Evolutionary conservation across 352 stramenopile genomes (phyloP), one percentile per base, ranked within the genome.

Genomic region (Globisporangium megalacanthum): DNA sequence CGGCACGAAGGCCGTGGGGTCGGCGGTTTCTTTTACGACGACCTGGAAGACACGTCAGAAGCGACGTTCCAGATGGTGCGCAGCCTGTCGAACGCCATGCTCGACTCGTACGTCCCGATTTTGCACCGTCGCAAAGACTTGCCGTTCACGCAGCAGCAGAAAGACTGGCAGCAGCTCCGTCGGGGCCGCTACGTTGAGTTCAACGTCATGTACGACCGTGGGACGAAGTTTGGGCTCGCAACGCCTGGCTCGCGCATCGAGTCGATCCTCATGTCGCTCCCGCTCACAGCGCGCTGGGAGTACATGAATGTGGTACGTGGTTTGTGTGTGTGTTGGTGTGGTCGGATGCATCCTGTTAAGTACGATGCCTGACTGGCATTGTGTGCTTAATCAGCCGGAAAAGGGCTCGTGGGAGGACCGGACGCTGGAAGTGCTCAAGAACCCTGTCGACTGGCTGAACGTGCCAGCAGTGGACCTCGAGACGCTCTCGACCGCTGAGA

Each of bases 151-250:
- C 55, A 98, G 63, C 64, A 97, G 70, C 79, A 99, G 66, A 99
- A 99, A 81, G 73, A 98, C 53, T 99, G 97, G 96, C 96, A 99
- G 80, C 92, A 98, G 66, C 89, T 99, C 17, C 88, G 97, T 53
- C 85, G 95, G 22, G 96, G 96, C 47, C 87, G 94, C 62, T 99
- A 99, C 77, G 95, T 98, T 8, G 97, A 99, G 80, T 99, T 99
- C 78, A 99, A 99, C 81, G 85, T 99, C 60, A 98, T 99, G 65
- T 99, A 99, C 72, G 97, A 99, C 75, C 83, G 96, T 25, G 97
- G 97, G 66, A 99, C 97, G 36, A 96, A 99, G 51, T 99, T 99
- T 66, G 97, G 97, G 6, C 79, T 99, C 11, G 94, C 98, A 55
- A 99, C 96, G 11, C 87, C 87, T 0, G 95, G 94, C 25, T 97